Conservation (phyloP, 1,139 yeast species). For the Yamadazyma spencermartinsiae region DNA sequence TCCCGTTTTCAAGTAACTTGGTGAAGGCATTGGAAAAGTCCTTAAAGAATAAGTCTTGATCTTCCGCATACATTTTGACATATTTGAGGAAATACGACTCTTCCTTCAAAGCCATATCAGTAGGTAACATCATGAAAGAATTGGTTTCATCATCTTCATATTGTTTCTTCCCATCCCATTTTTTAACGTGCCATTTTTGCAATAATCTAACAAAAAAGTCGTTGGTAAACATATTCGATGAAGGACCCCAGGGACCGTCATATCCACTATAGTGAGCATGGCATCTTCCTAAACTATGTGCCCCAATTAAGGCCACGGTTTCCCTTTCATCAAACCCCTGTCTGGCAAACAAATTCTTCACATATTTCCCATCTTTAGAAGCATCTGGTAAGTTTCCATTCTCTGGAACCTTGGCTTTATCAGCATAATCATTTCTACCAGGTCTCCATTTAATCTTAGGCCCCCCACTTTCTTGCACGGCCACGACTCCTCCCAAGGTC, state of each 20-base stretch:
- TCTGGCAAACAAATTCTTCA: conserved; percentile 64
- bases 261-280: conserved; percentile 69
- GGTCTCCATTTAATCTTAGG: conserved; percentile 88
- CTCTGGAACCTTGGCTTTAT: conserved; percentile 46
- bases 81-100: conserved; percentile 65
- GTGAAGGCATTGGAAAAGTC: conserved; percentile 73
- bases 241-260: conserved; percentile 96
- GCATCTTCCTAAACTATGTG: conserved; percentile 82
- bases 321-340: conserved; percentile 82
- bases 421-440: conserved; percentile 51
- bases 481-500: conserved; percentile 84
- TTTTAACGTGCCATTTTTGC: conserved; percentile 72
- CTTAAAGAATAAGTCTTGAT: conserved; percentile 65
- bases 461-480: conserved; percentile 84
- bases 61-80: conserved; percentile 71
- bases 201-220: conserved; percentile 75
- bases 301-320: conserved; percentile 84
- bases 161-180: conserved; percentile 78
- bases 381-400: conserved; percentile 86
- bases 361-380: conserved; percentile 64
- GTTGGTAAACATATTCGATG: conserved; percentile 80
- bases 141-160: conserved; percentile 73
- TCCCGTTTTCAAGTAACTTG: conserved; percentile 74
- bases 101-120: conserved; percentile 74
- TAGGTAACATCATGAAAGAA: conserved; percentile 86